Evolutionary conservation across 345 rosid genomes (phyloP), one percentile per base, ranked within the genome.

Genomic region (Acer campestre): DNA sequence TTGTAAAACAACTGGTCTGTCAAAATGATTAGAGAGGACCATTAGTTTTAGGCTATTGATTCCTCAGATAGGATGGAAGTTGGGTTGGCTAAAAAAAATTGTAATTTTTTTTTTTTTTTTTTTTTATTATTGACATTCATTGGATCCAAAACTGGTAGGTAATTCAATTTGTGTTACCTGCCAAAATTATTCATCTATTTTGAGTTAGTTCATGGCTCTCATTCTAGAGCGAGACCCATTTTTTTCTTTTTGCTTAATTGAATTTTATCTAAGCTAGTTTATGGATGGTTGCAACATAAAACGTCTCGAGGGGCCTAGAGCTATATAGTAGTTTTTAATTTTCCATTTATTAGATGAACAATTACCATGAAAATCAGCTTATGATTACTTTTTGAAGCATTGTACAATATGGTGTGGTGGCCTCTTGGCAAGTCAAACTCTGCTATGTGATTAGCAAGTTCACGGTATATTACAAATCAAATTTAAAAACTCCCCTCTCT

Each of bases 1-100:
- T 53, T 95, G 98, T 75, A 95, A 93, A 80, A 88, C 91, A 51
- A 84, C 91, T 0, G 98, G 93, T 27, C 77, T 95, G 13, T 80
- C 82, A 74, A 82, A 89, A 38, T 81, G 83, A 82, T 77, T 80
- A 77, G 46, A 66, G 68, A 46, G 59, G 31, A 78, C 76, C 81
- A 58, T 77, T 73, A 56, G 42, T 73, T 65, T 70, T 40, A 40
- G 53, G 62, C 25, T 20, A 42, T 22, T 61, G 75, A 70, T 38
- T 71, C 67, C 82, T 71, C 58, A 31, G 61, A 22, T 49, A 27
- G 7, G 71, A 51, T 49, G 53, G 77, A 58, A 49, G 77, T 20
- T 20, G 46, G 67, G 67, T 25, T 6, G 69, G 22, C 75, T 18
- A 2, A 58, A 49, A 44, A 67, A 67, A 10, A 35, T 35, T 35